Conservation (phyloP, 495 filamentous ascomycete species). For the Podospora australis region DNA sequence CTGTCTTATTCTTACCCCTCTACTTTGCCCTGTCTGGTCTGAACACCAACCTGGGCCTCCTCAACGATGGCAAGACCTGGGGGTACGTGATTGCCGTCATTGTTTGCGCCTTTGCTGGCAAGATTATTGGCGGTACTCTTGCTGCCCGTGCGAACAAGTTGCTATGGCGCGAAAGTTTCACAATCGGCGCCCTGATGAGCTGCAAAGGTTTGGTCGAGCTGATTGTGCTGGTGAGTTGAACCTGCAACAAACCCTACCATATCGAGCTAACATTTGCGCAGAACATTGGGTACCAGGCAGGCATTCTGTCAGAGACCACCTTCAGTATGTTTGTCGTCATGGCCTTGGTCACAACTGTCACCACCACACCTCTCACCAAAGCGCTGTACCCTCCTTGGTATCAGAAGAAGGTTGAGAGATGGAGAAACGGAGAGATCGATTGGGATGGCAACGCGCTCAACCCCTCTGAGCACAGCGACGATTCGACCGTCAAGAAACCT, state of each 20-base stretch:
- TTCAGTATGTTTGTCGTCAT: constrained; percentile 99
- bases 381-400: constrained; percentile 82
- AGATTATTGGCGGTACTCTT: constrained; percentile 77
- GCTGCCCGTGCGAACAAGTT: constrained; percentile 73
- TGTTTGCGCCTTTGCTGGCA: constrained; percentile 74
- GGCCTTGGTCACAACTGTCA: constrained; percentile 86
- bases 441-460: constrained; percentile 69
- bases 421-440: constrained; percentile 86
- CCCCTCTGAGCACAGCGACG: constrained; percentile 32
- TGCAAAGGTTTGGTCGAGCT: constrained; percentile 95
- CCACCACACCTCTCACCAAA: constrained; percentile 77
- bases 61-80: constrained; percentile 82
- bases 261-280: constrained; percentile 33
- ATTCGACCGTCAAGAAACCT: constrained; percentile 38
- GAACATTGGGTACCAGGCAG: constrained; percentile 93
- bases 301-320: constrained; percentile 76
- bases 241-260: no score
- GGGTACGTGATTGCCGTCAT: constrained; percentile 86
- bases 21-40: constrained; percentile 94
- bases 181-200: constrained; percentile 92
- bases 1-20: constrained; percentile 81
- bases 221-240: constrained; percentile 73
- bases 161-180: constrained; percentile 87
- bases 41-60: constrained; percentile 78
- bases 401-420: constrained; percentile 83